Conservation (phyloP, 805 yeast genomes). For the Komagataella mondaviorum region DNA sequence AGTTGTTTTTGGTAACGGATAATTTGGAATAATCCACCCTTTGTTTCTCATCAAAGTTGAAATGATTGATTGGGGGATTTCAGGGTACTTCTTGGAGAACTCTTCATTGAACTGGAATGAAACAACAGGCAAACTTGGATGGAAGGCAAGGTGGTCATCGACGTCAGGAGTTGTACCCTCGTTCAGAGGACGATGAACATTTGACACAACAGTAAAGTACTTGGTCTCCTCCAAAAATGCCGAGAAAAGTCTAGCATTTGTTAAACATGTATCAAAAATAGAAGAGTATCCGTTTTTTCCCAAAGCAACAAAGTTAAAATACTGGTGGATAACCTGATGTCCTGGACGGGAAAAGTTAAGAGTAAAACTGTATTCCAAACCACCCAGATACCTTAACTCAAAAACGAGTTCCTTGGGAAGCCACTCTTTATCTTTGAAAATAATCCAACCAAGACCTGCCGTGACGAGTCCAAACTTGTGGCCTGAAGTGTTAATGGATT, state of each 20-base stretch:
- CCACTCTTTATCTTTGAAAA: conserved; percentile 55
- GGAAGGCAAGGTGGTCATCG: conserved; percentile 29
- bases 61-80: conserved; percentile 67
- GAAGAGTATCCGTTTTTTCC: conserved; percentile 64
- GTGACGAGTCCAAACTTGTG: conserved; percentile 87
- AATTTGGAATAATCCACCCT: conserved; percentile 86
- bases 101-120: conserved; percentile 62
- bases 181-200: conserved; percentile 53
- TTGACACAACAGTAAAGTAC: conserved; percentile 61
- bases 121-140: conserved; percentile 81
- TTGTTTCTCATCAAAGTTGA: conserved; percentile 61
- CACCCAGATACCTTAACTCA: conserved; percentile 75
- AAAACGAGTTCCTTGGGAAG: conserved; percentile 66
- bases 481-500: conserved; percentile 80
- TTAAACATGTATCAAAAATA: conserved; percentile 46
- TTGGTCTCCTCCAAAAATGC: conserved; percentile 49
- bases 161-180: conserved; percentile 5
- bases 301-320: conserved; percentile 59
- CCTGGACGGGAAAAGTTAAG: conserved; percentile 90
- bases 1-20: conserved; percentile 47
- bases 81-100: conserved; percentile 51
- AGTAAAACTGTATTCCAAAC: conserved; percentile 75
- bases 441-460: conserved; percentile 88
- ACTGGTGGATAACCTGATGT: conserved; percentile 80
- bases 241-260: conserved; percentile 61